phyloP scores from a whole-genome alignment of 2,329 filamentous ascomycete species.

The Penicillium italicum region DNA sequence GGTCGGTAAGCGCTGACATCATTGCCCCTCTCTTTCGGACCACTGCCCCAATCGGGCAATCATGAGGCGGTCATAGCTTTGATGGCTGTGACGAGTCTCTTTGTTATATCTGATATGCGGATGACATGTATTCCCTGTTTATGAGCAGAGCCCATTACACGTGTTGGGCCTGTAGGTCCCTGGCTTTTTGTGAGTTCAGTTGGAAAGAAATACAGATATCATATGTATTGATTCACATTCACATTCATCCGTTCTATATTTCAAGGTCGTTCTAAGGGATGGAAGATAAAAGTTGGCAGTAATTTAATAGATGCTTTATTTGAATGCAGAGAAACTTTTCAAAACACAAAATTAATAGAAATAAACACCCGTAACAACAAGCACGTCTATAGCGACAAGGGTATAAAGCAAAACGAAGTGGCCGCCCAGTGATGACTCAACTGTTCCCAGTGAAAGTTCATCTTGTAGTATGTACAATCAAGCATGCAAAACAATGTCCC shows the following conservation, averaged over 20 bases:
- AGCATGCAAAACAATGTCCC: neutral
- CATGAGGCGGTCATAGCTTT: neutral
- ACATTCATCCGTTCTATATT: no score
- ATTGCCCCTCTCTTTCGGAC: neutral
- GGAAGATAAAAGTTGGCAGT: neutral
- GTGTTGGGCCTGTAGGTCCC: neutral
- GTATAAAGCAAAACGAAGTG: conserved; percentile 2
- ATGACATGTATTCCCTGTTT: neutral
- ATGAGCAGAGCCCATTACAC: conserved; percentile 1
- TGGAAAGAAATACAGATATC: neutral
- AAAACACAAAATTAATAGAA: neutral
- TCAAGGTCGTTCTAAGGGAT: neutral
- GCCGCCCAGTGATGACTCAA: conserved; percentile 3
- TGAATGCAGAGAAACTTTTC: neutral
- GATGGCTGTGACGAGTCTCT: conserved; percentile 2
- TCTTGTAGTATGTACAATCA: conserved; percentile 1
- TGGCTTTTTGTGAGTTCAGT: neutral
- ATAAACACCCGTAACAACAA: neutral
- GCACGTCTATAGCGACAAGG: neutral
- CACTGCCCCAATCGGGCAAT: neutral
- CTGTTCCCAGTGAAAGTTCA: neutral
- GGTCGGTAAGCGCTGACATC: neutral
- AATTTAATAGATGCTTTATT: neutral
- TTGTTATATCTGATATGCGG: neutral
- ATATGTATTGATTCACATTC: neutral